Conservation (phyloP, 306 rosid genomes). For the Morella rubra region DNA sequence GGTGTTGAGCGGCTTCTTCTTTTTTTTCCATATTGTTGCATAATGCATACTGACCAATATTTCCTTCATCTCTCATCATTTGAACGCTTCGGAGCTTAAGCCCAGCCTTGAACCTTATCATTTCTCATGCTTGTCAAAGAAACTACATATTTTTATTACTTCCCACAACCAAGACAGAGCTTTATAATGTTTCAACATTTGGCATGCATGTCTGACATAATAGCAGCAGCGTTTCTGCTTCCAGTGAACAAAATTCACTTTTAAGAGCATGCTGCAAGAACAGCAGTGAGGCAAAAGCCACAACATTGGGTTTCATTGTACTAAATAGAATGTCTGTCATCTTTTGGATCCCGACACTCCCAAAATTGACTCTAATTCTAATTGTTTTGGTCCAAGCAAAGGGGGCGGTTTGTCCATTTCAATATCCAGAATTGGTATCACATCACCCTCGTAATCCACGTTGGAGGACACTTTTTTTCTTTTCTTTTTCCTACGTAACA, state of each 20-base stretch:
- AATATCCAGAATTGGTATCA: constrained; percentile 39
- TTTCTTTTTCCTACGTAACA: no score
- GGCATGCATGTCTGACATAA: constrained; percentile 55
- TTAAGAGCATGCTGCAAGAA: constrained; percentile 62
- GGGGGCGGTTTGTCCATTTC: no score
- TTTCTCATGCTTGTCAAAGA: constrained; percentile 62
- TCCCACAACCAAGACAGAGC: constrained; percentile 45
- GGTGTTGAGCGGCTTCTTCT: constrained; percentile 32
- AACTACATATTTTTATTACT: constrained; percentile 43
- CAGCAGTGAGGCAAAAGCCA: constrained; percentile 62
- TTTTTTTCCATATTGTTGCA: constrained; percentile 41
- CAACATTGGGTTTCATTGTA: constrained; percentile 49
- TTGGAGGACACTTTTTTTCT: constrained; percentile 39
- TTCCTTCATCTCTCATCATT: no score
- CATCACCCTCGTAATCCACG: constrained; percentile 47
- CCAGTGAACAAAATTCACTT: constrained; percentile 51
- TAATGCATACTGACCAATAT: no score
- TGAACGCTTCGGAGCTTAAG: no score
- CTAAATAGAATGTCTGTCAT: constrained; percentile 44
- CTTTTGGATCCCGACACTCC: constrained; percentile 51
- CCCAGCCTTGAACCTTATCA: no score
- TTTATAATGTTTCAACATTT: constrained; percentile 48
- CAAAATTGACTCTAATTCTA: constrained; percentile 30
- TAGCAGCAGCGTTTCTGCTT: constrained; percentile 56
- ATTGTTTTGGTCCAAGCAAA: no score